Base-by-base conservation (phyloP, 106 monocot species). In the Dendrobium nobile region DNA sequence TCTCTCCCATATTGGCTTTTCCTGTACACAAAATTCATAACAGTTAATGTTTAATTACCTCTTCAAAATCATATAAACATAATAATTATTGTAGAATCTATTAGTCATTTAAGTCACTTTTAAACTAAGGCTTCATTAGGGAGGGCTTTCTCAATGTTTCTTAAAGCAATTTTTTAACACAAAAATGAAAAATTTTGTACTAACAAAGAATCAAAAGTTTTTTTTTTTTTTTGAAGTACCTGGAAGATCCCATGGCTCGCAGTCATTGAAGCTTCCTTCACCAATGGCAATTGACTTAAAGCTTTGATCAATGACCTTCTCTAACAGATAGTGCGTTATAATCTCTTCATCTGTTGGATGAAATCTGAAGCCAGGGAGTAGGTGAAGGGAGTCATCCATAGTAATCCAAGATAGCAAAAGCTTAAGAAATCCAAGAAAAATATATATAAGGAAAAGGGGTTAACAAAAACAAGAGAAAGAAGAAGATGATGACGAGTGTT, bases 231-330 rank as follows among this genome's bases (percentile, higher is more conserved):
- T 64, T n/a, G 4, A 20, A 22, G 20, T 74, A 85, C 85, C 75
- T 41, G 83, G 86, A 47, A 86, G 44, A n/a, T 86, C 86, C 86
- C 86, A 86, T 17, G 86, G 86, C 80, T 86, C 86, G 58, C 65
- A 67, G 55, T 83, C 83, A 83, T 86, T 86, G 15, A 86, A 54
- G 41, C 83, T 83, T 67, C 73, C 86, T 42, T 86, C 86, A 41
- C 83, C 86, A 54, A 86, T 56, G 54, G 86, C 86, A 4, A 73
- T 40, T 73, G 73, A 31, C 40, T 27, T 33, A 11, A 73, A 73
- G 73, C 73, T 73, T 17, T 9, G 37, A 41, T 73, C 73, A 4
- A 17, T 27, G 19, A 40, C 73, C 73, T 73, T 73, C 41, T 73
- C 41, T 17, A 41, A 11, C 16, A 73, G 73, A 27, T 73, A 73